Evolutionary conservation across 2,329 filamentous ascomycete species (phyloP).

Genomic region (Gyromitra esculenta): DNA sequence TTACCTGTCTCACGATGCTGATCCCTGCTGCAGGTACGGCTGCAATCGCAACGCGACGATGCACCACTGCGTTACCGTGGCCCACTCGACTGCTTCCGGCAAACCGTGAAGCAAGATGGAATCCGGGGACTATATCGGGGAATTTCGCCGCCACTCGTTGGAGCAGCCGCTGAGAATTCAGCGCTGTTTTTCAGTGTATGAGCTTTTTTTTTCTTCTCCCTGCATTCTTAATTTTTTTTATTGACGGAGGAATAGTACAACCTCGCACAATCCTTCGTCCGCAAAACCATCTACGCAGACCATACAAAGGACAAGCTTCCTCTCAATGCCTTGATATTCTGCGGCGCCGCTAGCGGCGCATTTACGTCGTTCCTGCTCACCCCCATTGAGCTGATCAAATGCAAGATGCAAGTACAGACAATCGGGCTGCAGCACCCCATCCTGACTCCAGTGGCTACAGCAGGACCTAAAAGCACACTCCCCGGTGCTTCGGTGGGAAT

Average conservation of each 20-base stretch:
- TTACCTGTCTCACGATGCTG: neutral
- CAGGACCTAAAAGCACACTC: constrained; percentile 62
- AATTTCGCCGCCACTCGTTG: constrained; percentile 88
- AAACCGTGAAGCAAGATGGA: constrained; percentile 83
- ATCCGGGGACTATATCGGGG: constrained; percentile 85
- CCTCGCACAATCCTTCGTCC: constrained; percentile 68
- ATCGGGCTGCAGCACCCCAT: constrained; percentile 34
- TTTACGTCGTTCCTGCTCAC: constrained; percentile 92
- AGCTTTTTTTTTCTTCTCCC: constrained; percentile 55
- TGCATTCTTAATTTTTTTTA: neutral
- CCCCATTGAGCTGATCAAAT: constrained; percentile 96
- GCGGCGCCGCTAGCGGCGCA: constrained; percentile 85
- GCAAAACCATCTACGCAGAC: constrained; percentile 70
- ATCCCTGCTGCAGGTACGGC: constrained; percentile 69
- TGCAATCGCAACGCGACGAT: constrained; percentile 92
- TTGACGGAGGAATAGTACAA: constrained; percentile 61
- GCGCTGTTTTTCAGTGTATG: constrained; percentile 92
- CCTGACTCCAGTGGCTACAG: constrained; percentile 58
- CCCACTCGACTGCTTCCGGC: constrained; percentile 90
- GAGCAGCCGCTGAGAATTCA: constrained; percentile 90
- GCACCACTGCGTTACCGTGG: constrained; percentile 83
- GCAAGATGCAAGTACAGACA: constrained; percentile 86
- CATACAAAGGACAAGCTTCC: constrained; percentile 70
- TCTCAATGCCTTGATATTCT: constrained; percentile 77
- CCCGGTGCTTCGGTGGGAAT: constrained; percentile 57